Conservation (phyloP, 805 yeast genomes). For the Pichia manshurica region DNA sequence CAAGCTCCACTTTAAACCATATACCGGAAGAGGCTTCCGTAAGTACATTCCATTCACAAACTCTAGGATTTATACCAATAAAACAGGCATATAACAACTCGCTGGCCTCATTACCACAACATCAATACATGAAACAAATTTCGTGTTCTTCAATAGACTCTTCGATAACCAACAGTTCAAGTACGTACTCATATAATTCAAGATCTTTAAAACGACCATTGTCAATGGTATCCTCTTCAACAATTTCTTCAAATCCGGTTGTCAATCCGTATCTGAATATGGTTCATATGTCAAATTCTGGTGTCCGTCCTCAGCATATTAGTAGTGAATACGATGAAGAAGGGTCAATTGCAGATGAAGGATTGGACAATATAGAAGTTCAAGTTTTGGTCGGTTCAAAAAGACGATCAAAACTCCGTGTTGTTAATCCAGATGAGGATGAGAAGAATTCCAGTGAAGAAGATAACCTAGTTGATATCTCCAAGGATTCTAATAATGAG, state of each 20-base stretch:
- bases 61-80: conserved; percentile 9
- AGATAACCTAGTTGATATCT: neutral
- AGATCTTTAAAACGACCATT: conserved; percentile 3
- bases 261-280: neutral
- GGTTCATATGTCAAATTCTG: neutral
- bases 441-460: conserved; percentile 2
- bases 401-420: conserved; percentile 52
- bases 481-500: neutral
- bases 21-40: conserved; percentile 20
- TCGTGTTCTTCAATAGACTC: conserved; percentile 3
- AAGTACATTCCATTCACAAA: conserved; percentile 13
- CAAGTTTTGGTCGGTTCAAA: conserved; percentile 67
- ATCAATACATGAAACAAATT: conserved; percentile 6
- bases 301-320: neutral
- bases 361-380: conserved; percentile 52
- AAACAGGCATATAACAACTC: neutral
- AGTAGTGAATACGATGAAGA: neutral
- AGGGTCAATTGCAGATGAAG: conserved; percentile 26
- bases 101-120: conserved; percentile 1
- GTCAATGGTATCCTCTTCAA: conserved; percentile 4
- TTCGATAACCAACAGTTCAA: neutral
- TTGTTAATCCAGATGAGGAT: conserved; percentile 52
- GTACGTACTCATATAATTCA: neutral
- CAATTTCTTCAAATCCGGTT: neutral
- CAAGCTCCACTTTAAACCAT: conserved; percentile 14